Base-by-base conservation (phyloP, 2,329 filamentous ascomycete genomes). In the Myriangium duriaei region DNA sequence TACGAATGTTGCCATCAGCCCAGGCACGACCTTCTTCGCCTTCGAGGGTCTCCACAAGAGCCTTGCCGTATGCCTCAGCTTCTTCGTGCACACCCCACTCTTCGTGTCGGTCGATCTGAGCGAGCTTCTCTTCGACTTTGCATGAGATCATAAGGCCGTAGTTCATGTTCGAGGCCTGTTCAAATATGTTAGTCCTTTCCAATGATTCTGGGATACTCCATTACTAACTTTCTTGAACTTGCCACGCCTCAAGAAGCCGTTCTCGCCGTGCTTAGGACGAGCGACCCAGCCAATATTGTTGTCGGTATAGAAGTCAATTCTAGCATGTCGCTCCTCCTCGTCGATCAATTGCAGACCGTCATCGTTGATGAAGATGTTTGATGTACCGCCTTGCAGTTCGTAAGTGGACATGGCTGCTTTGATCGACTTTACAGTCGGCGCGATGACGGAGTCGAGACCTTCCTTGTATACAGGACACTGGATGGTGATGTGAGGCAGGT, bases 391-490 rank as follows among this genome's bases (percentile, higher is more conserved):
- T 51, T 84, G 79, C 13, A 82, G 65, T 53, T 84, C 80, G 51
- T 84, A 85, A 0, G 77, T 82, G 21, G 76, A 79, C 53, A 84
- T 83, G 45, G 79, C 79, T 49, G 79, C 71, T 60, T 85, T 85
- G 60, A 87, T 71, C 2, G 81, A 86, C 51, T 76, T 76, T 49
- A 87, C 73, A 0, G 82, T 88, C 5, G 82, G 82, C 15, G 69
- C 71, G 50, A 87, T 86, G 57, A 92, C 84, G 43, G 67, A 74
- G 24, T 63, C 63, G 2, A 92, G 68, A 46, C 83, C 82, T 56
- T 92, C 84, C 57, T 88, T 91, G 65, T 91, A 92, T 0, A 92
- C 81, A 4, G 84, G 84, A 56, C 82, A 87, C 53, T 93, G 84
- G 30, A 92, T 81, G 3, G 63, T 68, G 45, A 84, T 68, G 52